Evolutionary conservation across 1,139 yeast genomes (phyloP).

Genomic region (Suhomyces taliae): DNA sequence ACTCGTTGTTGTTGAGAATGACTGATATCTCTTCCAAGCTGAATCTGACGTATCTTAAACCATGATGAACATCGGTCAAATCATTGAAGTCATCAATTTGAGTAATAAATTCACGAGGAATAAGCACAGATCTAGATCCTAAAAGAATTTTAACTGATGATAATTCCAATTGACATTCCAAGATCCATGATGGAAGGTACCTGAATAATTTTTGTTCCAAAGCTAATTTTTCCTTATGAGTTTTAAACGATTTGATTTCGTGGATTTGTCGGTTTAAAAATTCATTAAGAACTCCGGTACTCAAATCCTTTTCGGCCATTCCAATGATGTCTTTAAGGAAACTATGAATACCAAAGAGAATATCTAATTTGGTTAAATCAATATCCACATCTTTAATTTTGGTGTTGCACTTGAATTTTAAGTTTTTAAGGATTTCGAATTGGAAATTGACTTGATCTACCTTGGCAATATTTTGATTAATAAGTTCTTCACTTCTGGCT

Average conservation of each 20-base stretch:
- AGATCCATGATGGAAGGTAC: slow-evolving; percentile 50
- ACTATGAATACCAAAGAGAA: slow-evolving; percentile 33
- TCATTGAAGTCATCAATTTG: slow-evolving; percentile 36
- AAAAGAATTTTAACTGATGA: slow-evolving; percentile 34
- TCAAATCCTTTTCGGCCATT: slow-evolving; percentile 28
- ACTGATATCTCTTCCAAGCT: slow-evolving; percentile 13
- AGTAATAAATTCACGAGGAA: slow-evolving; percentile 43
- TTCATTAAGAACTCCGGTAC: slow-evolving; percentile 31
- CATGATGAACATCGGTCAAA: slow-evolving; percentile 34
- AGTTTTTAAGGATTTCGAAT: slow-evolving; percentile 31
- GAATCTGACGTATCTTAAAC: slow-evolving; percentile 32
- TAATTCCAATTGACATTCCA: slow-evolving; percentile 34
- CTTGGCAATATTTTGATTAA: slow-evolving; percentile 18
- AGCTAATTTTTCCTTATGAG: background rate
- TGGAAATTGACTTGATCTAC: slow-evolving; percentile 24
- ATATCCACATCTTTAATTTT: slow-evolving; percentile 24
- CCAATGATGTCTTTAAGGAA: slow-evolving; percentile 29
- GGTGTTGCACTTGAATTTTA: slow-evolving; percentile 26
- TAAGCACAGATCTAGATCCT: slow-evolving; percentile 63
- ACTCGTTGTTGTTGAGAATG: slow-evolving; percentile 10
- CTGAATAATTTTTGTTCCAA: slow-evolving; percentile 29
- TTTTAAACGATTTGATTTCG: slow-evolving; percentile 7
- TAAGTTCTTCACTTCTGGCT: slow-evolving; percentile 2
- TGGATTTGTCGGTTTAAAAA: slow-evolving; percentile 29
- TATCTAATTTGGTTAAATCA: slow-evolving; percentile 33